phyloP scores from a whole-genome alignment of 2,329 filamentous ascomycete species.

The Tricladium varicosporioides region DNA sequence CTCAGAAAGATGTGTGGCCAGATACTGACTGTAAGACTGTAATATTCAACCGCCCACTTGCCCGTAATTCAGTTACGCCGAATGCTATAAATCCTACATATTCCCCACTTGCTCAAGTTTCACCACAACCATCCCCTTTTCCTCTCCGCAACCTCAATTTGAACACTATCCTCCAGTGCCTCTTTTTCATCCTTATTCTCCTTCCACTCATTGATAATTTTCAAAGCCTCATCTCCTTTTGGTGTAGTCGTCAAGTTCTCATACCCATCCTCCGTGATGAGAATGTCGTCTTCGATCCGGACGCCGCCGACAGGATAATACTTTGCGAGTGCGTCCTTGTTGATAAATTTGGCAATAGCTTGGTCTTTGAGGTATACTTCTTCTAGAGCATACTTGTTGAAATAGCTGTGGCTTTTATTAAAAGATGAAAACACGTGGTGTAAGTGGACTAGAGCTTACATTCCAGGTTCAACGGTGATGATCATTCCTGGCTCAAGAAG shows the following conservation, averaged over 20 bases:
- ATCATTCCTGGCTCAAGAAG: conserved; percentile 62
- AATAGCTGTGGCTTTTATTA: conserved; percentile 53
- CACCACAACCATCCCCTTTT: conserved; percentile 26
- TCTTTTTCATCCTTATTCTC: background rate
- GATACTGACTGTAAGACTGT: too few species aligned
- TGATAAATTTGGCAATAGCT: conserved; percentile 61
- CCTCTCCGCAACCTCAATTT: background rate
- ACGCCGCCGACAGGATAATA: conserved; percentile 85
- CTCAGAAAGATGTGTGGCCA: too few species aligned
- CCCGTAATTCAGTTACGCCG: too few species aligned
- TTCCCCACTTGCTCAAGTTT: too few species aligned
- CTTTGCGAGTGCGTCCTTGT: conserved; percentile 59
- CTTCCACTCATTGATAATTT: conserved; percentile 46
- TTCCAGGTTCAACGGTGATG: conserved; percentile 76
- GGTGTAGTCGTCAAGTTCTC: conserved; percentile 83
- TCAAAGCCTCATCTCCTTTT: conserved; percentile 70
- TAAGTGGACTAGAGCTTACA: conserved; percentile 42
- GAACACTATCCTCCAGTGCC: background rate
- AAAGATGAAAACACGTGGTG: background rate
- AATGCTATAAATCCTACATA: too few species aligned
- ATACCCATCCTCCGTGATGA: conserved; percentile 73
- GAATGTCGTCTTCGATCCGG: conserved; percentile 86
- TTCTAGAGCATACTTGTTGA: conserved; percentile 71
- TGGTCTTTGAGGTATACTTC: conserved; percentile 61
- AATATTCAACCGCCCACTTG: too few species aligned